Evolutionary conservation across 2,329 filamentous ascomycete species (phyloP), one percentile per base, ranked within the genome.

Genomic region (Aspergillus pseudoterreus): DNA sequence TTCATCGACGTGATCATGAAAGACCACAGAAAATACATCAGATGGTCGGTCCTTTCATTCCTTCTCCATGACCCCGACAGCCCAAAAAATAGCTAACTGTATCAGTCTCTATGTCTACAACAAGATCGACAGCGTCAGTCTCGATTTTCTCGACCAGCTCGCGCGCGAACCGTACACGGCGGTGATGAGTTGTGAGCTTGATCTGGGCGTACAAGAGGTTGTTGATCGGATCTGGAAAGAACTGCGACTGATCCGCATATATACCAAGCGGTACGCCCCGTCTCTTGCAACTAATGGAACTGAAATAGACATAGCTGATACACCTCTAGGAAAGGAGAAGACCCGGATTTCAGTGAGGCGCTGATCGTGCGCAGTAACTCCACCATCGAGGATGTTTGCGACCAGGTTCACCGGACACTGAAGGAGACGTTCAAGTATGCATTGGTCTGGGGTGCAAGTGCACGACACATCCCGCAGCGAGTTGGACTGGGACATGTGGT

Each of bases 341-440:
- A 96, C 12, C 94, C 94, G 0, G 84, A 92, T 69, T 99, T 99
- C 67, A 75, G 73, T 54, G 94, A 99, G 75, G 94, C 94, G 1
- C 74, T 99, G 64, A 99, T 99, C 67, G 94, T 99, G 59, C 82
- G 95, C 52, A 85, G 79, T 68, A 88, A 92, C 63, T 90, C 89
- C 66, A 90, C 86, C 11, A 91, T 99, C 66, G 94, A 97, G 75
- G 92, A 99, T 71, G 94, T 99, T 9, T 99, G 94, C 72, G 94
- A 99, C 72, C 85, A 90, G 63, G 88, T 99, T 60, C 94, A 99
- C 75, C 81, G 94, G 56, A 94, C 85, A 22, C 77, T 99, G 59
- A 99, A 97, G 82, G 95, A 99, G 57, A 96, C 91, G 4, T 99
- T 97, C 81, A 99, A 97, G 78, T 96, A 97, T 75, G 95, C 94